These are phyloP conservation scores for Chrysoporthe deuterocubensis DNA, from an alignment of 2,329 filamentous ascomycete species.

Conservation along the genomic window DNA sequence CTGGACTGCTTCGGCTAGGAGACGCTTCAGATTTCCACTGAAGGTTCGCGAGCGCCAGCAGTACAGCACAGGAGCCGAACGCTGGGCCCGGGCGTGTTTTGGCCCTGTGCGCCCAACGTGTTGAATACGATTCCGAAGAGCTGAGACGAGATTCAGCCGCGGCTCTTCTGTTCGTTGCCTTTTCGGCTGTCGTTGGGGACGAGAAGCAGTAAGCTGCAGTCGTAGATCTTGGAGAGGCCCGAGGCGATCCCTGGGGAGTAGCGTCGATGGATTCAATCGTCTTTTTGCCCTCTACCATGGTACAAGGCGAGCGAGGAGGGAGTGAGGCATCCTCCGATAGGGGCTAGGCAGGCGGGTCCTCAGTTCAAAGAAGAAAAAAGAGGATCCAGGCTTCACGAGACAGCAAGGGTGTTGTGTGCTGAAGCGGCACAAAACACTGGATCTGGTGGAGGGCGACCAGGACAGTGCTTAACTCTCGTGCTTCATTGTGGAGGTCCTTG, in stretches of 20 bases:
- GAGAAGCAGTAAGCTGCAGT: conserved; percentile 5
- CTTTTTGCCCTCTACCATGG: conserved; percentile 4
- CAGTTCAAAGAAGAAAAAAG: conserved; percentile 7
- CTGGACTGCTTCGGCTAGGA: not conserved
- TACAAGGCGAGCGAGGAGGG: not conserved
- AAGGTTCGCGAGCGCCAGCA: not conserved
- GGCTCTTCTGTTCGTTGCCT: not conserved
- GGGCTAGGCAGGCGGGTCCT: conserved; percentile 21
- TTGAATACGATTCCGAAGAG: not conserved
- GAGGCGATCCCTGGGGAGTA: not conserved
- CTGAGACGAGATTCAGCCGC: not conserved
- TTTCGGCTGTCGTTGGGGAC: not conserved
- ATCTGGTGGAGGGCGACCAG: conserved; percentile 16
- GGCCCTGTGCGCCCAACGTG: not conserved
- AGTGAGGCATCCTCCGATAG: conserved; percentile 23
- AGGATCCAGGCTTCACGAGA: conserved; percentile 24
- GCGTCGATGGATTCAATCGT: not conserved
- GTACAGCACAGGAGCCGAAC: not conserved
- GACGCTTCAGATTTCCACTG: not conserved
- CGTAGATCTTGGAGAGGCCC: not conserved
- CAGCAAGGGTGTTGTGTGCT: conserved; percentile 18
- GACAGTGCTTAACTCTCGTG: conserved; percentile 24
- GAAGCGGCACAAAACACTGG: conserved; percentile 23
- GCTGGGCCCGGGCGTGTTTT: not conserved
- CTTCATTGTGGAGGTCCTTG: conserved; percentile 9